Conservation (phyloP, 768 basidiomycete species). For the Collybiopsis confluens region DNA sequence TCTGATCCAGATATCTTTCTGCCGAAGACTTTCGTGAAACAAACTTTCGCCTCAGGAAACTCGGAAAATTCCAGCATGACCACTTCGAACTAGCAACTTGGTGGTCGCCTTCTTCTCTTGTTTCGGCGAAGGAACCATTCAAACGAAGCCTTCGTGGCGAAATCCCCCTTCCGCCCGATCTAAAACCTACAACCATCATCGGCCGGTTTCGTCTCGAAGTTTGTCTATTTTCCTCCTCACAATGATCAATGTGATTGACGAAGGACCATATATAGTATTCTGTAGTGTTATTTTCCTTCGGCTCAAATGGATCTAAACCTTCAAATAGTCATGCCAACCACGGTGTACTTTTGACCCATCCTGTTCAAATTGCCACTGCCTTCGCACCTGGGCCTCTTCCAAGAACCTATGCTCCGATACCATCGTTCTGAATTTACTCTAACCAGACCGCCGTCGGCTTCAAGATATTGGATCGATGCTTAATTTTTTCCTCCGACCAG, state of each 20-base stretch:
- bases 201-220: conserved; percentile 5
- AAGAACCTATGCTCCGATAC: not conserved
- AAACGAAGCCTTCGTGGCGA: conserved; percentile 6
- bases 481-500: no score
- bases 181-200: conserved; percentile 9
- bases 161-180: conserved; percentile 3
- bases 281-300: conserved; percentile 33
- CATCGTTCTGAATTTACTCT: no score
- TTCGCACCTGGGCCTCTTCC: not conserved
- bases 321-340: no score
- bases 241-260: no score
- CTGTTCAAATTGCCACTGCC: conserved; percentile 3
- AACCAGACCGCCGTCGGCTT: no score
- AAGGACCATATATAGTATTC: conserved; percentile 31
- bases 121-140: not conserved
- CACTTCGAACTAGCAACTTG: conserved; percentile 28
- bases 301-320: conserved; percentile 20
- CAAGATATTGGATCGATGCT: no score
- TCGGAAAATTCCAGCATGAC: conserved; percentile 10
- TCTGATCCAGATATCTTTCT: not conserved
- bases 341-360: not conserved
- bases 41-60: no score
- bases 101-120: conserved; percentile 20
- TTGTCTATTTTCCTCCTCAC: not conserved
- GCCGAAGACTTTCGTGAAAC: not conserved